phyloP scores from a whole-genome alignment of 2,329 filamentous ascomycete genomes.

The Furcasterigmium furcatum region DNA sequence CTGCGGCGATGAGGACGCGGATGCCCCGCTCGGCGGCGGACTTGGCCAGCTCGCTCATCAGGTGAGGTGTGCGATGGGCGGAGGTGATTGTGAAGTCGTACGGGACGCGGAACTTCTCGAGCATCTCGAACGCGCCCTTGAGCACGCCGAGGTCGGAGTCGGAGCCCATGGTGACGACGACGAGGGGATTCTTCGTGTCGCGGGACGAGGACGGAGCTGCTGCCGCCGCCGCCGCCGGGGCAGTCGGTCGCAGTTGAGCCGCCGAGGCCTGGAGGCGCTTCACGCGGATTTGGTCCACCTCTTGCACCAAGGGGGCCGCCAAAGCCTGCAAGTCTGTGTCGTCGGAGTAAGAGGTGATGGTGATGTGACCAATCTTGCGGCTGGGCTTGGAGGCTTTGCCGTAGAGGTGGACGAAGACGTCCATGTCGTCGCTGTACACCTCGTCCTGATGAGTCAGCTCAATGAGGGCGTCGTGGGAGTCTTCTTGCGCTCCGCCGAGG shows the following conservation, averaged over 20 bases:
- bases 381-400: slow-evolving; percentile 85
- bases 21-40: slow-evolving; percentile 63
- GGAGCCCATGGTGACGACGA: slow-evolving; percentile 82
- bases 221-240: slow-evolving; percentile 8
- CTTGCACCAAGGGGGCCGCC: slow-evolving; percentile 66
- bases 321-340: slow-evolving; percentile 56
- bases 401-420: slow-evolving; percentile 76
- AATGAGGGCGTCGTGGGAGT: slow-evolving; percentile 56
- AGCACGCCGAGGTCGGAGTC: slow-evolving; percentile 73
- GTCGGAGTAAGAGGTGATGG: slow-evolving; percentile 68
- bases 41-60: slow-evolving; percentile 66
- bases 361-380: slow-evolving; percentile 95
- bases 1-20: slow-evolving; percentile 72
- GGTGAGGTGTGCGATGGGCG: slow-evolving; percentile 70
- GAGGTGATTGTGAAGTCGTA: slow-evolving; percentile 75
- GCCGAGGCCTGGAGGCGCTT: slow-evolving; percentile 43
- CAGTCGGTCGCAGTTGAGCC: slow-evolving; percentile 30
- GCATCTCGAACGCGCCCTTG: slow-evolving; percentile 60
- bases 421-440: slow-evolving; percentile 40
- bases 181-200: slow-evolving; percentile 46
- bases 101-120: slow-evolving; percentile 68
- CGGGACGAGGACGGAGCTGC: slow-evolving; percentile 12
- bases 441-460: slow-evolving; percentile 34
- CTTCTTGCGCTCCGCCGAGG: slow-evolving; percentile 63
- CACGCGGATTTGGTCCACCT: slow-evolving; percentile 57